Conservation (phyloP, 306 rosid genomes). For the Citrullus amarus region DNA sequence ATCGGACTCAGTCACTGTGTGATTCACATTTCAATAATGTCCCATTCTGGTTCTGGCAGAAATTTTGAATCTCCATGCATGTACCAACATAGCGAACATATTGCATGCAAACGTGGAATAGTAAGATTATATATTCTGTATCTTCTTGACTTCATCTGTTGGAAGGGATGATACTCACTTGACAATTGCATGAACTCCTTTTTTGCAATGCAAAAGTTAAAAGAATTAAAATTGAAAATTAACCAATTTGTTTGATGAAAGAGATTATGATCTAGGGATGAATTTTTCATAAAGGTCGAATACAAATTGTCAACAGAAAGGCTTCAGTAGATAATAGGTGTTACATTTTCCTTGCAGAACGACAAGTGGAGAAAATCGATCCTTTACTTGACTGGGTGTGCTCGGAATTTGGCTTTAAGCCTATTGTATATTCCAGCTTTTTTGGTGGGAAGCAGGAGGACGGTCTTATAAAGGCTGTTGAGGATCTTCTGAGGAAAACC, state of each 20-base stretch:
- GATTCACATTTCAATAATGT: not conserved
- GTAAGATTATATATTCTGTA: not conserved
- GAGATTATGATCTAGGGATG: not conserved
- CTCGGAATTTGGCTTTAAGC: conserved; percentile 78
- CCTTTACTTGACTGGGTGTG: conserved; percentile 74
- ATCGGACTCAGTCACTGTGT: not conserved
- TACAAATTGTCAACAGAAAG: not conserved
- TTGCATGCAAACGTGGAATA: not conserved
- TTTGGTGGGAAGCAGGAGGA: conserved; percentile 79
- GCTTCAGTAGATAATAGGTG: not conserved
- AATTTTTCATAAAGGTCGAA: not conserved
- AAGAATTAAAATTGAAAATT: not conserved
- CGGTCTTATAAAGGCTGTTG: conserved; percentile 51
- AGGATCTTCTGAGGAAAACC: conserved; percentile 42
- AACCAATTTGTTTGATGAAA: not conserved
- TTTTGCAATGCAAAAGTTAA: not conserved
- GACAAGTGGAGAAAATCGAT: conserved; percentile 73
- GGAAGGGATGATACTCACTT: not conserved
- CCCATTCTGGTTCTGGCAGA: not conserved
- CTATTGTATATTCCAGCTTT: conserved; percentile 52
- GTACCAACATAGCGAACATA: not conserved
- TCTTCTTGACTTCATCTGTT: not conserved
- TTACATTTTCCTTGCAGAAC: conserved; percentile 33
- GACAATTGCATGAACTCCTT: not conserved
- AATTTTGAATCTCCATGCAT: not conserved